Base-by-base conservation (phyloP, 2,329 filamentous ascomycete species). In the Colletotrichum theobromicola region DNA sequence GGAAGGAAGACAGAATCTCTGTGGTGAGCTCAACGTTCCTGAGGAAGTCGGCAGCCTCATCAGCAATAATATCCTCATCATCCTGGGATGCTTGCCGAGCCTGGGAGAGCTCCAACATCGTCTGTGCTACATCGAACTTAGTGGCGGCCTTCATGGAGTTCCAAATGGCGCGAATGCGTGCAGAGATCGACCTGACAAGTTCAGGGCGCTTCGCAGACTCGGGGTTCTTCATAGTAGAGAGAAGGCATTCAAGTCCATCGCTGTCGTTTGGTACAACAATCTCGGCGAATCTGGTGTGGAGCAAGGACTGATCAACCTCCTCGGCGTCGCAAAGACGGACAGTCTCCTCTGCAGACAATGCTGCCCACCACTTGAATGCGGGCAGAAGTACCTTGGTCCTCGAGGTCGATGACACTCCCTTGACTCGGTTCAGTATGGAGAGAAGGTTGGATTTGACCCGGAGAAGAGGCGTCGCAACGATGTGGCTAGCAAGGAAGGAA, bases 311-410 rank as follows among this genome's bases (percentile, higher is more conserved):
- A 66, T 85, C 89, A 76, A 84, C 82, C 77, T 83, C 85, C 79
- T 84, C 89, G 10, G 78, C 71, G 74, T 78, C 42, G 77, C 82
- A 81, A 15, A 88, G 84, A 8, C 86, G 82, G 9, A 84, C 79
- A 1, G 90, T 89, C 30, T 93, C 87, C 2, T 85, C 82, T 12
- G 87, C 85, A 13, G 85, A 83, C 26, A 94, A 81, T 10, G 85
- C 83, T 30, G 91, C 87, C 95, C 95, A 98, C 80, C 89, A 88
- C 71, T 90, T 88, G 35, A 98, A 86, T 5, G 93, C 84, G 2
- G 95, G 94, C n/a, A 96, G 85, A n/a, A 98, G 85, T 26, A 94
- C 87, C 77, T 94, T 92, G 2, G 92, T 94, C 71, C 95, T 93
- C 13, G 93, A 92, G 30, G 89, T 91, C 8, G 86, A 86, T n/a